Evolutionary conservation across 768 basidiomycete species (phyloP), one percentile per base, ranked within the genome.

Genomic region (Hygrocybe coccinea): DNA sequence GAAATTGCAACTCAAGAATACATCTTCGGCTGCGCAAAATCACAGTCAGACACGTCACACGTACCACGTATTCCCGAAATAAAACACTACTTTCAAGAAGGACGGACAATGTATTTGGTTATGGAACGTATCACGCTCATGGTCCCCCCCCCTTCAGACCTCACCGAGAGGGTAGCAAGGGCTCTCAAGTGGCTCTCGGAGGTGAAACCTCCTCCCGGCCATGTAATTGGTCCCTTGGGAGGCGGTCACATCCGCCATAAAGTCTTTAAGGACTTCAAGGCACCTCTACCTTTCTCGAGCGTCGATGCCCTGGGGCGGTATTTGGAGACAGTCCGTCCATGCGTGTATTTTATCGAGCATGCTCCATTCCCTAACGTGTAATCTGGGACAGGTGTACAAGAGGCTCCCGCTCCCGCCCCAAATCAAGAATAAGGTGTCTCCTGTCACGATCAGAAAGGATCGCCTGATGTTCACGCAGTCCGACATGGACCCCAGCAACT

Each of bases 81-180:
- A 41, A 9, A 62, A 50, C 53, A 64, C 54, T 59, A 62, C 62
- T 62, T 63, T 49, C 47, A 37, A 60, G 54, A 61, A 19, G 11
- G 55, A 51, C 1, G 33, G 41, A 62, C 35, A 14, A 55, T 37
- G 55, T 68, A 68, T 55, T 41, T 67, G 25, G 65, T 68, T 60
- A 68, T 67, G 63, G 68, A 68, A 55, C 58, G 24, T 55, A 67
- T 67, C 58, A 52, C 49, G 43, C 60, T 62, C 56, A n/a, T 39
- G 62, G 53, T 43, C 15, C 9, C 61, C 36, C 41, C 60, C 50
- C 17, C n/a, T 17, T 52, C 54, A 47, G 63, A 60, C 54, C 56
- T 62, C 49, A n/a, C 39, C 56, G 55, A 59, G 50, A 60, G 50
- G 57, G 55, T 55, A n/a, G 54, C 57, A 54, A 45, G 56, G 39